Evolutionary conservation across 2,329 filamentous ascomycete genomes (phyloP), one percentile per base, ranked within the genome.

Genomic region (Xylaria multiplex): DNA sequence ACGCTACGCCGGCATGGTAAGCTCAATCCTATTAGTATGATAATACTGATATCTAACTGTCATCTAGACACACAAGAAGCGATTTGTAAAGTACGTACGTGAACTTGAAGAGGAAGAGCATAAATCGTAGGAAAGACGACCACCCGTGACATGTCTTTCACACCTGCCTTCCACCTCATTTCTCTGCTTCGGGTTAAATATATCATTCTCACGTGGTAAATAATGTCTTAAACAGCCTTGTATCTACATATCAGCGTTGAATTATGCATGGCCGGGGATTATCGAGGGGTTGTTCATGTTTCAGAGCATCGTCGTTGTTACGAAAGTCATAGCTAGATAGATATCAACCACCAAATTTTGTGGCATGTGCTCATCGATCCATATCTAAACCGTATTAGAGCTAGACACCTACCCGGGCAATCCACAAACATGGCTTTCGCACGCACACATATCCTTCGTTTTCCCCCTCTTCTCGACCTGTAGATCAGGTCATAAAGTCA

Each of bases 51-150:
- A 57, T 59, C 57, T 69, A 14, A 67, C 66, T 2, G 2, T 53
- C 45, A 22, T n/a, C 49, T 62, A 92, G 90, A 87, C 91, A 57
- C 96, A 99, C 79, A 98, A 98, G 83, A 99, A 99, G 83, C 90
- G 89, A 3, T 98, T 99, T 81, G 95, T 97, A 66, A 94, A 93
- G 78, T 97, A 97, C 77, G 91, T 97, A 79, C 93, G 94, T 71
- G 91, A 96, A 75, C 81, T 94, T 52, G 92, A 96, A 75, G 85
- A 90, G 71, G 76, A 82, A 57, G 72, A 79, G 42, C 73, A 75
- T 58, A 60, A 59, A 19, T 58, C 48, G 55, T 75, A 60, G 70
- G 19, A 37, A 22, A 56, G 27, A 16, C 24, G 52, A 11, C 11
- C 57, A 63, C 59, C n/a, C 22, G 30, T 16, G 14, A 8, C 27